Base-by-base conservation (phyloP, 2,329 filamentous ascomycete genomes). In the Apiospora kogelbergensis region DNA sequence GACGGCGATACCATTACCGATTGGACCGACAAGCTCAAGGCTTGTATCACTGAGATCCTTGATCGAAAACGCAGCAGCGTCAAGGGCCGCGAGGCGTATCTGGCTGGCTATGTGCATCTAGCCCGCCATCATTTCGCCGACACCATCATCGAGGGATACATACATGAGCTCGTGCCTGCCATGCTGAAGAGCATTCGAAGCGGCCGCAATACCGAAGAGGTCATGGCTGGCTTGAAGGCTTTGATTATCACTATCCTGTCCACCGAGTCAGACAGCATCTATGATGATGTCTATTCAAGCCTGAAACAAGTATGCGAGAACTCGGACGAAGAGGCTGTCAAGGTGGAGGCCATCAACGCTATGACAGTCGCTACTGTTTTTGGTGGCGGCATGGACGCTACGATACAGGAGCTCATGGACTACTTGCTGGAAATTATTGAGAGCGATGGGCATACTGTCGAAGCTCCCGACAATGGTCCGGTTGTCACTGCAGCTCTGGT, bases 371-470 rank as follows among this genome's bases (percentile, higher is more conserved):
- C 89, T 30, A 88, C 91, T 1, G 89, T 93, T 73, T 95, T 93
- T 73, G 92, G 91, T 20, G 93, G 93, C 1, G 92, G 91, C 1
- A 87, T 88, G 6, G 85, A 89, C 40, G 88, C 90, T 41, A 90
- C 90, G 24, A 88, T 90, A 0, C 83, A 91, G 48, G 91, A 94
- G 42, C 83, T 93, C 63, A 91, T 97, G 84, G 88, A 90, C 2
- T 93, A 91, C 72, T 82, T 95, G 37, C 81, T 95, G 13, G 92
- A 94, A 69, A 93, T 97, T 65, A 84, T 94, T 22, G 90, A 93
- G 70, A 93, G 90, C 9, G 94, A 97, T 73, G 94, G 94, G 2
- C 85, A 91, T 46, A 88, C 85, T 2, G 85, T 95, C 53, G 88
- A 89, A 6, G 92, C 93, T 0, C 84, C 86, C 44, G 93, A 97